Evolutionary conservation across 2,329 filamentous ascomycete species (phyloP).

Genomic region (Fusarium sacchari): DNA sequence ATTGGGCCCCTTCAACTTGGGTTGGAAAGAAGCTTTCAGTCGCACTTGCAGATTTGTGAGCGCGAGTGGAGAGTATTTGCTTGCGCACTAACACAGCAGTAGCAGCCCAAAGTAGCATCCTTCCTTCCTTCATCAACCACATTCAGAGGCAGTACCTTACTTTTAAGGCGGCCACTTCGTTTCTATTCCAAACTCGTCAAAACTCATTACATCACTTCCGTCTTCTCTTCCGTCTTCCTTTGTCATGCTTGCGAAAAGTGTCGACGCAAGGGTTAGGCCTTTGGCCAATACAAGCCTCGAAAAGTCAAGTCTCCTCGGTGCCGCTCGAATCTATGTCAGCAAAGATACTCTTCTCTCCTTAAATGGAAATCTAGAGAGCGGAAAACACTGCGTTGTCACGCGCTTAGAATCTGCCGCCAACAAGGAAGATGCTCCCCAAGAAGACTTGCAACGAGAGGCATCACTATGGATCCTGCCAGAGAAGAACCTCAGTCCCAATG

Average conservation of each 20-base stretch:
- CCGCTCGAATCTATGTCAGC: constrained; percentile 59
- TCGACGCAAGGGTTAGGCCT: constrained; percentile 55
- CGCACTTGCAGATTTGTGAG: background rate
- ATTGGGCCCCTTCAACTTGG: background rate
- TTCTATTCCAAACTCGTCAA: background rate
- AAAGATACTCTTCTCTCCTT: constrained; percentile 58
- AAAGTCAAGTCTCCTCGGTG: constrained; percentile 55
- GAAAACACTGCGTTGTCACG: constrained; percentile 55
- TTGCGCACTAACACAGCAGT: background rate
- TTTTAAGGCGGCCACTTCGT: background rate
- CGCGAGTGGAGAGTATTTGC: background rate
- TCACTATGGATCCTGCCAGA: constrained; percentile 62
- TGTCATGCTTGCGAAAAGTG: constrained; percentile 48
- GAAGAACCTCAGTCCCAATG: constrained; percentile 72
- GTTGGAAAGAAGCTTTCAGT: background rate
- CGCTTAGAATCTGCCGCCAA: constrained; percentile 31
- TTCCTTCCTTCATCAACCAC: background rate
- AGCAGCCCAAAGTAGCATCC: background rate
- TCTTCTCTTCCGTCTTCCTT: background rate
- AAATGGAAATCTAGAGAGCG: constrained; percentile 55
- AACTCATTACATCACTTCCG: background rate
- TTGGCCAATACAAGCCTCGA: constrained; percentile 54
- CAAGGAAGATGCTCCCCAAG: constrained; percentile 19
- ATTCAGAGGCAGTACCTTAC: background rate
- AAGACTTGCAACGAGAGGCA: constrained; percentile 53